Evolutionary conservation across 2,329 filamentous ascomycete genomes (phyloP).

Genomic region (Colletotrichum lupini): DNA sequence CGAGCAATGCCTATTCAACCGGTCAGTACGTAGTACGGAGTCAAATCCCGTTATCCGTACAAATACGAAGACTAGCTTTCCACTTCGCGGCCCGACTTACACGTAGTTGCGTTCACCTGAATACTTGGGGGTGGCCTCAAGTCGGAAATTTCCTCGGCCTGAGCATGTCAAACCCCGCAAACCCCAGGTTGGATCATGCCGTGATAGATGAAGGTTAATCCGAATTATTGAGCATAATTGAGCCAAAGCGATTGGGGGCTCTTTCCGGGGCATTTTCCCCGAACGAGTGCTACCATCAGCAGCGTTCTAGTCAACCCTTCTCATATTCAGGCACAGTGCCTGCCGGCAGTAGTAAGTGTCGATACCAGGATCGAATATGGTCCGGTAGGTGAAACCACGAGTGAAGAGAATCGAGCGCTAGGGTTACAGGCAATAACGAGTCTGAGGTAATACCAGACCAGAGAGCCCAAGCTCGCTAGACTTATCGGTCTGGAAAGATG

Average conservation of each 20-base stretch:
- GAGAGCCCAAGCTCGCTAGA: constrained; percentile 10
- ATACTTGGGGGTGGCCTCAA: not conserved
- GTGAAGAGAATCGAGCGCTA: not conserved
- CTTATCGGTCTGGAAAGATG: not conserved
- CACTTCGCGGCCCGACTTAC: not conserved
- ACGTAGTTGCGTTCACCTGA: not conserved
- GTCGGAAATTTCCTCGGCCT: constrained; percentile 12
- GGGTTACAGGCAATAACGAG: not conserved
- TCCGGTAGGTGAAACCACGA: constrained; percentile 16
- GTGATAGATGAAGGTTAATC: constrained; percentile 3
- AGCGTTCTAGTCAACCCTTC: not conserved
- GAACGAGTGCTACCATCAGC: not conserved
- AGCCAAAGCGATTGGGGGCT: constrained; percentile 9
- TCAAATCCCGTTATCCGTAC: not conserved
- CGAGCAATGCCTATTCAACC: constrained; percentile 2
- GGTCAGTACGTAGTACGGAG: not conserved
- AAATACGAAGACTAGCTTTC: not conserved
- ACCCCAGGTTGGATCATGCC: constrained; percentile 23
- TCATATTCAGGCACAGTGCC: not conserved
- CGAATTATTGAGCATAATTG: constrained; percentile 13
- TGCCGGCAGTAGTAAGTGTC: not conserved
- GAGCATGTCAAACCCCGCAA: constrained; percentile 7
- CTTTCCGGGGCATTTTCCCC: constrained; percentile 20
- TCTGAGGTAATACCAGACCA: not conserved
- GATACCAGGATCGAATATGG: not conserved